Conservation (phyloP, 208 protist genomes). For the Acanthamoeba culbertsoni region DNA sequence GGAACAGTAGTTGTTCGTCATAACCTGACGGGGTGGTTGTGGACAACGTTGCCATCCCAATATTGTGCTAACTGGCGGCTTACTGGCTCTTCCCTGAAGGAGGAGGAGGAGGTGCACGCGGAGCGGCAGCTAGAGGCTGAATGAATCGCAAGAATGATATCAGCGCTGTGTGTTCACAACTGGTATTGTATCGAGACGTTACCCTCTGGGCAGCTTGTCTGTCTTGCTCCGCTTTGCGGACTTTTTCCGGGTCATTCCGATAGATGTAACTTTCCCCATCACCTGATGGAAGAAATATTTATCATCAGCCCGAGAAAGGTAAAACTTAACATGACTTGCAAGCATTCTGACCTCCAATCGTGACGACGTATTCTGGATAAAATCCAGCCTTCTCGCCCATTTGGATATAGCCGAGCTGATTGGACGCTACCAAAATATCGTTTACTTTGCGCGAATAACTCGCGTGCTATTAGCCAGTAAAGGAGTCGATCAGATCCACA, state of each 20-base stretch:
- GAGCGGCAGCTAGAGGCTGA: too few relatives aligned
- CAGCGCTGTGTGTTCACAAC: too few relatives aligned
- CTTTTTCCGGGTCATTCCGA: background rate
- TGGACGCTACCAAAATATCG: background rate
- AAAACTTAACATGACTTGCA: too few relatives aligned
- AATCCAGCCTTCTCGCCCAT: conserved; percentile 36
- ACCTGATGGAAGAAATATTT: background rate
- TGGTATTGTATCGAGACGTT: background rate
- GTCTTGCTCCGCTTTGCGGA: background rate
- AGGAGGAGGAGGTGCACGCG: too few relatives aligned
- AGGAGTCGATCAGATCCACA: background rate
- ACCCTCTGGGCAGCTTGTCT: background rate
- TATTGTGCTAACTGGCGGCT: too few relatives aligned
- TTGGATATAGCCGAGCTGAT: conserved; percentile 24
- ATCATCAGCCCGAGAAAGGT: background rate
- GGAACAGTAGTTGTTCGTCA: too few relatives aligned
- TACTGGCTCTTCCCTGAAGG: too few relatives aligned
- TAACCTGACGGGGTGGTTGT: too few relatives aligned
- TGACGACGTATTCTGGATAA: background rate
- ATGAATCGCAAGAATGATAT: too few relatives aligned
- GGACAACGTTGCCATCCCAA: too few relatives aligned
- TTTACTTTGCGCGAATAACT: background rate
- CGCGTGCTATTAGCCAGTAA: background rate
- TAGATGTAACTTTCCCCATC: background rate
- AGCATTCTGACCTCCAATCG: background rate